Evolutionary conservation across 495 filamentous ascomycete genomes (phyloP).

Genomic region (Cercophora newfieldiana): DNA sequence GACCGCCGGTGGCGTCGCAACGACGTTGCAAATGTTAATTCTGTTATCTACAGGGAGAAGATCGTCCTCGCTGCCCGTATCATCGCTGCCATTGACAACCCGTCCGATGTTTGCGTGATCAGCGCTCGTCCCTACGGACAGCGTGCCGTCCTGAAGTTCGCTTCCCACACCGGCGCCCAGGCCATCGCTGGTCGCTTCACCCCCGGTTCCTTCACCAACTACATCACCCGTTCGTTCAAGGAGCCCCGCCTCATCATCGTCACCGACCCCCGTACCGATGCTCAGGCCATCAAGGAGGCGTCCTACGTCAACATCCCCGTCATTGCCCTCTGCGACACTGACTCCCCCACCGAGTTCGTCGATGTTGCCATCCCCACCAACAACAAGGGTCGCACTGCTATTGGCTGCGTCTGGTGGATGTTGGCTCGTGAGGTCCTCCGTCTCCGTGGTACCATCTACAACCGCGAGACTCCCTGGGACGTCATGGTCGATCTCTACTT

Average conservation of each 20-base stretch:
- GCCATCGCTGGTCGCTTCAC: slow-evolving; percentile 99
- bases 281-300: slow-evolving; percentile 99
- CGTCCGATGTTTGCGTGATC: slow-evolving; percentile 97
- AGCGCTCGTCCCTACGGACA: slow-evolving; percentile 99
- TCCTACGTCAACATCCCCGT: slow-evolving; percentile 99
- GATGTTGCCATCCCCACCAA: slow-evolving; percentile 99
- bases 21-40: slow-evolving; percentile 3
- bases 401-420: slow-evolving; percentile 99
- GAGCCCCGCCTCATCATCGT: slow-evolving; percentile 99
- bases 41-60: slow-evolving; percentile 76
- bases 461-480: slow-evolving; percentile 95
- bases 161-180: slow-evolving; percentile 92
- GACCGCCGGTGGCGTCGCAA: not conserved
- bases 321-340: slow-evolving; percentile 97
- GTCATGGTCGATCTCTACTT: slow-evolving; percentile 99
- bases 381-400: slow-evolving; percentile 99
- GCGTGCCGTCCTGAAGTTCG: slow-evolving; percentile 99
- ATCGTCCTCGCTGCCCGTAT: slow-evolving; percentile 97
- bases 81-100: slow-evolving; percentile 98
- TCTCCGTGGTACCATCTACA: slow-evolving; percentile 91
- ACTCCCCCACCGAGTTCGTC: slow-evolving; percentile 99
- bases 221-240: slow-evolving; percentile 99
- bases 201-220: slow-evolving; percentile 99
- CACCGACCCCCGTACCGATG: slow-evolving; percentile 98
- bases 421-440: slow-evolving; percentile 98